Percentiles rank a stretch among this genome's conserved stretches.
Evolutionary conservation across 1,139 yeast genomes (phyloP).

Genomic region (Debaryomycetaceae sp.): DNA sequence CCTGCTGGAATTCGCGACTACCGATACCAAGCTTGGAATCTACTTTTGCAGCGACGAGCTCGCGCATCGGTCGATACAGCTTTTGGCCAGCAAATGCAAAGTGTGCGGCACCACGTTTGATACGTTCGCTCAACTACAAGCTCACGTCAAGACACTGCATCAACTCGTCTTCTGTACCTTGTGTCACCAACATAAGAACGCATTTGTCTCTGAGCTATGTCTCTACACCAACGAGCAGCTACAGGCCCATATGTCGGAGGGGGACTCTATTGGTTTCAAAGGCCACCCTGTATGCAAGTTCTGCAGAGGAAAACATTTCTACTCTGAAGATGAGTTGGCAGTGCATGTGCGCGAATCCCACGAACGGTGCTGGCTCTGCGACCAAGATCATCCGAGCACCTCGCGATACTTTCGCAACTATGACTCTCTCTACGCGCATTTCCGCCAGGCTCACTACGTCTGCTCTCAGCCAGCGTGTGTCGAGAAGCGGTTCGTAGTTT

Average conservation of each 20-base stretch:
- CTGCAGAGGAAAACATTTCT: conserved; percentile 65
- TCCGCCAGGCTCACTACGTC: conserved; percentile 58
- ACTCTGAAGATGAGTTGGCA: conserved; percentile 80
- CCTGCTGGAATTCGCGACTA: conserved; percentile 17
- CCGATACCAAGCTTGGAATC: conserved; percentile 36
- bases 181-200: conserved; percentile 66
- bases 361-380: conserved; percentile 87
- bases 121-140: conserved; percentile 47
- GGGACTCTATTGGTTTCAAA: conserved; percentile 56
- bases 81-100: conserved; percentile 53
- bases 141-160: conserved; percentile 57
- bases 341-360: conserved; percentile 77
- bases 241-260: conserved; percentile 58
- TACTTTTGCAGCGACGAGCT: conserved; percentile 40
- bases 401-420: conserved; percentile 79
- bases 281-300: conserved; percentile 91
- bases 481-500: conserved; percentile 86
- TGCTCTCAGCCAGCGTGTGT: conserved; percentile 78
- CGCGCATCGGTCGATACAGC: conserved; percentile 30
- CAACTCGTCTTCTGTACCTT: conserved; percentile 58
- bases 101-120: conserved; percentile 32
- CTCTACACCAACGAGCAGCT: conserved; percentile 54
- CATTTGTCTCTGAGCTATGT: conserved; percentile 62
- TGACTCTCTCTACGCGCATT: conserved; percentile 64
- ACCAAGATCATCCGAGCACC: conserved; percentile 47